Base-by-base conservation (phyloP, 148 eudicot genomes). In the Chenopodium formosanum region DNA sequence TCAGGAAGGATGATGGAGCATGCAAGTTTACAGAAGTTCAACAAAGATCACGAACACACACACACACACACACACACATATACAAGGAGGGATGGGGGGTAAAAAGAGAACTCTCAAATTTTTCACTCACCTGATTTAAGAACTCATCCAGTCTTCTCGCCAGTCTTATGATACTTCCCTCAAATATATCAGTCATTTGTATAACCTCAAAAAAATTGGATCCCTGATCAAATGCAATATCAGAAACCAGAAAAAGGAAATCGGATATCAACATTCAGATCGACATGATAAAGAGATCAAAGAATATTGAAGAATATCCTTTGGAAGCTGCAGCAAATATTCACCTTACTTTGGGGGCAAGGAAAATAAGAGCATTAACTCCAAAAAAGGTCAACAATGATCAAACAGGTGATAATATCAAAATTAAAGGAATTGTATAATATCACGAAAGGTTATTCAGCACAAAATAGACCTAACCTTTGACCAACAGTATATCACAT, bases 401-500 rank as follows among this genome's bases (percentile, higher is more conserved):
- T 37, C 74, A 79, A 63, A 10, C 1, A 44, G 20, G 37, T 60
- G 19, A 62, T 31, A 40, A 71, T 37, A 40, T 19, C 27, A 71
- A 70, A 71, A 71, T 56, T 62, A 31, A 37, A 44, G 16, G 12
- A n/a, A 81, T 75, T 68, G 32, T 7, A 14, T 74, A 52, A 50
- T 34, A 75, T 40, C 19, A 74, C 10, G 10, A 56, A 27, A 65
- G 48, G 53, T 70, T 40, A 58, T 7, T 52, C 29, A 52, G 22
- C 46, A n/a, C 10, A 32, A 70, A 80, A 31, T 23, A 60, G 62
- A 19, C 27, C 27, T 6, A 53, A 96, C 99, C 97, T 91, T 94
- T 64, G 99, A 96, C 99, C 99, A 96, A 84, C 97, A 96, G 70
- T 96, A 96, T 37, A 96, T 96, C 78, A 96, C 99, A 90, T 96